A percentile compares a stretch with the other conserved stretches of the same genome.
Evolutionary conservation across 495 filamentous ascomycete genomes (phyloP).

Genomic region (Penicillium lividum): DNA sequence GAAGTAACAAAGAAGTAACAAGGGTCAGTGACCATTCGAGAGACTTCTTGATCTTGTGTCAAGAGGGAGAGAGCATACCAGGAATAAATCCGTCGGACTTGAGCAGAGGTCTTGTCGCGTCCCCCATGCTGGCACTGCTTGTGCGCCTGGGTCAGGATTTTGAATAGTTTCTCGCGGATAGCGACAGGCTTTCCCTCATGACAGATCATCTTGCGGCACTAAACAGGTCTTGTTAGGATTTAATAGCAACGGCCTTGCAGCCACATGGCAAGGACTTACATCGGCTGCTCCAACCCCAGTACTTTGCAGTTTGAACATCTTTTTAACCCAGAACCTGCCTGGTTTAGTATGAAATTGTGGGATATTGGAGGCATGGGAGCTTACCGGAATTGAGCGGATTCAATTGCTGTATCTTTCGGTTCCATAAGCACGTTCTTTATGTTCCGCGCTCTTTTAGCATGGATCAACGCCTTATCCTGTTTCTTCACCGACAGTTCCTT

Average conservation of each 20-base stretch:
- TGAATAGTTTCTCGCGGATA: constrained; percentile 59
- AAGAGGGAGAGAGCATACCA: constrained; percentile 46
- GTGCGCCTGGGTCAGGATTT: constrained; percentile 57
- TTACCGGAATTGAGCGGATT: constrained; percentile 59
- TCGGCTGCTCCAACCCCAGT: constrained; percentile 38
- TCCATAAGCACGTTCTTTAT: constrained; percentile 56
- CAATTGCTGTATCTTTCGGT: constrained; percentile 58
- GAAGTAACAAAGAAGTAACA: background rate
- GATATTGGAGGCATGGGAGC: background rate
- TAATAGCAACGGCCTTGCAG: background rate
- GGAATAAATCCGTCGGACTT: constrained; percentile 58
- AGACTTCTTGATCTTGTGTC: background rate
- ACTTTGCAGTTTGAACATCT: constrained; percentile 57
- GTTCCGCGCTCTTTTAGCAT: constrained; percentile 54
- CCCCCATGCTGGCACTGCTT: constrained; percentile 60
- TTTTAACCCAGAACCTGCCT: constrained; percentile 59
- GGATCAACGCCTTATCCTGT: constrained; percentile 60
- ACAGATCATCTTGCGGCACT: constrained; percentile 52
- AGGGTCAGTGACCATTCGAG: background rate
- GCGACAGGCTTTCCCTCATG: constrained; percentile 63
- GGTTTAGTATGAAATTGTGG: constrained; percentile 13
- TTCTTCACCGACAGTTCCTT: constrained; percentile 57
- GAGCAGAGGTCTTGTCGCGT: constrained; percentile 60
- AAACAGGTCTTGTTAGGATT: constrained; percentile 16
- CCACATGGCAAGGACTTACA: constrained; percentile 24